A percentile compares a stretch with the other conserved stretches of the same genome.
phyloP scores from a whole-genome alignment of 805 yeast genomes.

The Pichia membranifaciens region DNA sequence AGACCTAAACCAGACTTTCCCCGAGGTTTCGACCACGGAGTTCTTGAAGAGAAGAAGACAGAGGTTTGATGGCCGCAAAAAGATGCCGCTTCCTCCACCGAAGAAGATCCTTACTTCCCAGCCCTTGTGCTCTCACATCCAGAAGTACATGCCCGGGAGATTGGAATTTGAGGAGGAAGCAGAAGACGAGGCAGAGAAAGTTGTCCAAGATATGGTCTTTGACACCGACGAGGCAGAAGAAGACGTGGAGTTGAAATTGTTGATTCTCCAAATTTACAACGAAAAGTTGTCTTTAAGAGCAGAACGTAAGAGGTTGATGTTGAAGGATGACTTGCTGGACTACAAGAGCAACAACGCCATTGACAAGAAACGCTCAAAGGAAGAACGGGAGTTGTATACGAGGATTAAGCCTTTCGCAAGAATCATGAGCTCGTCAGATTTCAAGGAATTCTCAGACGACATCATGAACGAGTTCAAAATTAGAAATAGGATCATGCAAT shows the following conservation, averaged over 20 bases:
- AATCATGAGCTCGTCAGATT: constrained; percentile 75
- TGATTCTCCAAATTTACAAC: constrained; percentile 84
- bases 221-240: constrained; percentile 87
- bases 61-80: constrained; percentile 68
- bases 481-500: constrained; percentile 75
- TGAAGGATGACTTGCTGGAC: constrained; percentile 74
- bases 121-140: constrained; percentile 94
- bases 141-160: constrained; percentile 98
- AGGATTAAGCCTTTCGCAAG: constrained; percentile 77
- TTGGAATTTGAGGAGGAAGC: constrained; percentile 94
- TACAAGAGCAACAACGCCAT: constrained; percentile 73
- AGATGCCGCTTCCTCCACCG: constrained; percentile 76
- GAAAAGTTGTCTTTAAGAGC: constrained; percentile 87
- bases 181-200: constrained; percentile 93
- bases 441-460: constrained; percentile 65
- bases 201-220: constrained; percentile 91
- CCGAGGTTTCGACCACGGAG: constrained; percentile 55
- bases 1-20: constrained; percentile 67
- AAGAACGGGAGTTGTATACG: constrained; percentile 77
- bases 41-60: constrained; percentile 62
- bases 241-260: constrained; percentile 84
- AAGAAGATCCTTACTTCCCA: constrained; percentile 86
- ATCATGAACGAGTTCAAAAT: constrained; percentile 71
- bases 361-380: constrained; percentile 84
- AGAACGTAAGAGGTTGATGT: constrained; percentile 78